A percentile compares a stretch with the other conserved stretches of the same genome.
phyloP scores from a whole-genome alignment of 2,329 filamentous ascomycete species.

The Periglandula ipomoeae region DNA sequence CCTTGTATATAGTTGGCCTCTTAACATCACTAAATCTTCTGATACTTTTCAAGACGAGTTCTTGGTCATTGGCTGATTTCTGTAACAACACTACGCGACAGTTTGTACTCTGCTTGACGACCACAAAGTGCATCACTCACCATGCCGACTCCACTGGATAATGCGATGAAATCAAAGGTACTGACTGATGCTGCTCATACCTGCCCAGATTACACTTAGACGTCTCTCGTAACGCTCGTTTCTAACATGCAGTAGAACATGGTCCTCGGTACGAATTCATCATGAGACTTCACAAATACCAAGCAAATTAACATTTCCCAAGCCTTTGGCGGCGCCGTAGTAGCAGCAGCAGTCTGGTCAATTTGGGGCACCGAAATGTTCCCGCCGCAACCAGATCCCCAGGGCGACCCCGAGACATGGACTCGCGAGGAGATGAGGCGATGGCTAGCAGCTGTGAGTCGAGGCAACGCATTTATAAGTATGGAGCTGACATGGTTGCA shows the following conservation, averaged over 20 bases:
- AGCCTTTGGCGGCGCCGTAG: constrained; percentile 76
- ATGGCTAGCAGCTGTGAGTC: constrained; percentile 72
- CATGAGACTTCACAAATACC: background rate
- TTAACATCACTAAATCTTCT: too few species aligned
- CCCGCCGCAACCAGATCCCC: constrained; percentile 65
- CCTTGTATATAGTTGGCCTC: background rate
- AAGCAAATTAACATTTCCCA: background rate
- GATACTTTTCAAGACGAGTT: too few species aligned
- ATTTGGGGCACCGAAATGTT: constrained; percentile 86
- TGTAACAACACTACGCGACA: background rate
- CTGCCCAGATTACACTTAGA: too few species aligned
- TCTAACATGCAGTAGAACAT: constrained; percentile 46
- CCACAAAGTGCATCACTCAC: constrained; percentile 14
- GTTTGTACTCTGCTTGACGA: background rate
- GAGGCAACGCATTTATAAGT: background rate
- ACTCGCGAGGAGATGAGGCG: constrained; percentile 67
- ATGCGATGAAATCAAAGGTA: constrained; percentile 62
- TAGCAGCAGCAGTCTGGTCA: constrained; percentile 70
- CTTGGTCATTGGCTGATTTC: too few species aligned
- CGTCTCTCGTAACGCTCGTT: background rate
- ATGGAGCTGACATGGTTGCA: constrained; percentile 13
- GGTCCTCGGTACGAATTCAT: constrained; percentile 49
- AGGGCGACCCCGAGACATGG: constrained; percentile 63
- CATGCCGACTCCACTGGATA: constrained; percentile 64
- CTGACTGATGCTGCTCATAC: constrained; percentile 9